phyloP scores from a whole-genome alignment of 2,329 filamentous ascomycete species.

The Epichloe amarillans region DNA sequence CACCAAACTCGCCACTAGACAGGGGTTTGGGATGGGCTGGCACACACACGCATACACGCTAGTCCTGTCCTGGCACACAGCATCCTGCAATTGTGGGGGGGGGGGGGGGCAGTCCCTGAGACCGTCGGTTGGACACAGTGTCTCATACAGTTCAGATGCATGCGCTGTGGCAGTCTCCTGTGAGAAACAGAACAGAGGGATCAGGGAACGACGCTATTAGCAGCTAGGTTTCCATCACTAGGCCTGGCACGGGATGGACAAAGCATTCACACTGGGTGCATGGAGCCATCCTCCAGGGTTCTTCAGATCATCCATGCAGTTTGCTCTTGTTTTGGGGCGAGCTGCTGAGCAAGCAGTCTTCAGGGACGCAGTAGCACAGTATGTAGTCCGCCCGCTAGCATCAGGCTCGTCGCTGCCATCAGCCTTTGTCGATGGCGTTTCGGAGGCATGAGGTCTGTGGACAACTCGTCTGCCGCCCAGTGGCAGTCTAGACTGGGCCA shows the following conservation, averaged over 20 bases:
- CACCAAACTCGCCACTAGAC: constrained; percentile 17
- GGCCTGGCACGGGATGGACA: background rate
- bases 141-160: background rate
- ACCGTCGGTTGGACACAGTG: background rate
- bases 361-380: too few relatives aligned
- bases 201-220: background rate
- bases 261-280: background rate
- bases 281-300: background rate
- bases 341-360: background rate
- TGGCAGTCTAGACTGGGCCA: too few relatives aligned
- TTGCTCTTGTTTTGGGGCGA: too few relatives aligned
- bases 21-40: constrained; percentile 20
- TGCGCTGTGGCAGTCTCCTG: background rate
- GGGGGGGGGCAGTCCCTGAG: constrained; percentile 8
- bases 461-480: too few relatives aligned
- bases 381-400: background rate
- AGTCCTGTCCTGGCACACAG: constrained; percentile 2
- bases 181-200: background rate
- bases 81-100: constrained; percentile 17
- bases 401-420: background rate
- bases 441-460: too few relatives aligned
- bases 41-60: constrained; percentile 10
- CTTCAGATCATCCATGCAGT: background rate
- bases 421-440: background rate
- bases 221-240: background rate